These are phyloP conservation scores for Chloranthus sessilifolius DNA, from an alignment of 164 flowering plant species.

Conservation along the genomic window DNA sequence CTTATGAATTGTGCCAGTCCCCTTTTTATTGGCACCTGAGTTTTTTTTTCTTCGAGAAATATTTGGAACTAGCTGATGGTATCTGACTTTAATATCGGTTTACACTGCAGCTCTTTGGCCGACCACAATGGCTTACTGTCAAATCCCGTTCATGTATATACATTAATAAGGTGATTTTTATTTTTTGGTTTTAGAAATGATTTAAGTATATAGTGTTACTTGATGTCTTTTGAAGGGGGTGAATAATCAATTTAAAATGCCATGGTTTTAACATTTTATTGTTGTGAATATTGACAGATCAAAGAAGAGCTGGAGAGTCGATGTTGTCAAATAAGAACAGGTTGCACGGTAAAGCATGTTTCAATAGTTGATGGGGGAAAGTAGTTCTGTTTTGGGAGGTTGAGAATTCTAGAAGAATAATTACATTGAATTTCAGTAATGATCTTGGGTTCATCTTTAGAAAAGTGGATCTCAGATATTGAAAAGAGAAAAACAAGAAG, in stretches of 20 bases:
- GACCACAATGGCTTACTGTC: conserved; percentile 94
- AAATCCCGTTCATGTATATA: conserved; percentile 65
- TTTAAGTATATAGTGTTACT: no score
- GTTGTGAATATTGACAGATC: conserved; percentile 39
- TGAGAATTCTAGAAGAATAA: background rate
- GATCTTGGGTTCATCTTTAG: background rate
- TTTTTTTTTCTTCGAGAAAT: no score
- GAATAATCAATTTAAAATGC: no score
- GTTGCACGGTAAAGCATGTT: conserved; percentile 52
- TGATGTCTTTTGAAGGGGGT: no score
- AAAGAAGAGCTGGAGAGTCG: conserved; percentile 46
- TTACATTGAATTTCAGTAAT: conserved; percentile 4
- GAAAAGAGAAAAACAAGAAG: no score
- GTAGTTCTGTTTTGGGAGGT: conserved; percentile 2
- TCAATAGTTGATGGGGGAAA: conserved; percentile 52
- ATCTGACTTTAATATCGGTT: background rate
- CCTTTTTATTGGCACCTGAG: no score
- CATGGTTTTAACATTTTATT: background rate
- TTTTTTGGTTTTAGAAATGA: background rate
- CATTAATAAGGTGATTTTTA: conserved; percentile 53
- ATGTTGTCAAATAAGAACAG: conserved; percentile 59
- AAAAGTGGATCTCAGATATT: no score
- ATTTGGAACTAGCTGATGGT: no score
- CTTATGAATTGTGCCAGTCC: no score
- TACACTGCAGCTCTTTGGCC: conserved; percentile 63